Percentiles rank a stretch among this genome's conserved stretches.
phyloP scores from a whole-genome alignment of 202 grass and related monocot genomes.

The Panicum hallii region DNA sequence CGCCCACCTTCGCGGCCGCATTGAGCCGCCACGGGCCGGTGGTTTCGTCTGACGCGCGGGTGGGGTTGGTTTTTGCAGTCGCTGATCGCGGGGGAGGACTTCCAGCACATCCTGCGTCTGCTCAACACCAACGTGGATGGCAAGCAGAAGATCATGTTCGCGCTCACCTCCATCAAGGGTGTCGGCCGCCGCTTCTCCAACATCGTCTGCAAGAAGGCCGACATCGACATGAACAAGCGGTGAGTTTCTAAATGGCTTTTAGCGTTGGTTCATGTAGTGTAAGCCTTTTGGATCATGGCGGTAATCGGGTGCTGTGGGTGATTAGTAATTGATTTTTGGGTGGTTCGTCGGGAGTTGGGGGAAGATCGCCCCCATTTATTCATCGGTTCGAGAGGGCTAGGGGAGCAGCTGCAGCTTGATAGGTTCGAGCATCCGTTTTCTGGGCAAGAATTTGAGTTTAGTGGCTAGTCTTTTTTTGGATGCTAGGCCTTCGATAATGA shows the following conservation, averaged over 20 bases:
- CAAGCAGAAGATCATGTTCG: constrained; percentile 95
- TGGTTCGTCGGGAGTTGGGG: background rate
- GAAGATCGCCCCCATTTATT: background rate
- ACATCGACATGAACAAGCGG: constrained; percentile 93
- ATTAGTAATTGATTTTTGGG: background rate
- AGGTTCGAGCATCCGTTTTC: background rate
- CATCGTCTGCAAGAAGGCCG: constrained; percentile 93
- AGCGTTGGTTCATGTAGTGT: background rate
- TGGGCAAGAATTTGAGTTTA: background rate
- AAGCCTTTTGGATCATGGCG: background rate
- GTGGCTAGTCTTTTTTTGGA: background rate
- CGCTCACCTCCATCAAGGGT: constrained; percentile 89
- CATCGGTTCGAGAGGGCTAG: background rate
- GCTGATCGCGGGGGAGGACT: constrained; percentile 72
- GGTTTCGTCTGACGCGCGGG: background rate
- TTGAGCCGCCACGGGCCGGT: background rate
- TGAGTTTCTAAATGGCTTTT: background rate
- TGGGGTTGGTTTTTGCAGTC: constrained; percentile 29
- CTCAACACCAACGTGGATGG: constrained; percentile 92
- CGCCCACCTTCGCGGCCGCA: too few species aligned
- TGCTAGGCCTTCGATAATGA: background rate
- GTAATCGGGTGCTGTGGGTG: background rate
- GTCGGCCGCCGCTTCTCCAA: constrained; percentile 81
- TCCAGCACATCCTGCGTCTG: constrained; percentile 90
- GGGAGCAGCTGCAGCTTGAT: background rate